A percentile compares a stretch with the other conserved stretches of the same genome.
These are phyloP conservation scores for Citrus medica DNA, from an alignment of 345 rosid genomes.

Conservation along the genomic window DNA sequence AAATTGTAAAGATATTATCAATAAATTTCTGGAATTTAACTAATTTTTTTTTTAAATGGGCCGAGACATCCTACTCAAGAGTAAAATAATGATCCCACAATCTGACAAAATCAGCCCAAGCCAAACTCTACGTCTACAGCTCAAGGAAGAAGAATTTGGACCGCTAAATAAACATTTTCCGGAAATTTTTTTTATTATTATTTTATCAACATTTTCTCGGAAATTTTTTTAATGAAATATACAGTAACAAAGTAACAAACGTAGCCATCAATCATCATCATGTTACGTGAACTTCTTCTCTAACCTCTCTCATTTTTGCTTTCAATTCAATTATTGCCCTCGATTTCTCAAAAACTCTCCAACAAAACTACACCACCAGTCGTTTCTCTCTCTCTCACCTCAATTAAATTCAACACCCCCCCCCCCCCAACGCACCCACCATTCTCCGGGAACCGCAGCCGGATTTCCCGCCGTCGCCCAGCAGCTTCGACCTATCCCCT, in stretches of 20 bases:
- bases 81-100: too few relatives aligned
- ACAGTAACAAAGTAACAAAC: conserved; percentile 3
- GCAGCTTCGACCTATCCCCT: conserved; percentile 60
- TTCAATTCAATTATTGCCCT: conserved; percentile 24
- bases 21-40: too few relatives aligned
- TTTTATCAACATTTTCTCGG: neutral
- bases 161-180: neutral
- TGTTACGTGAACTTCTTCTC: neutral
- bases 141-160: too few relatives aligned
- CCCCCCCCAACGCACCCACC: conserved; percentile 4
- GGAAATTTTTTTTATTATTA: too few relatives aligned
- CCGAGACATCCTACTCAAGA: too few relatives aligned
- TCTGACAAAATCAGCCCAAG: too few relatives aligned
- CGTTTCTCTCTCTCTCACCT: too few relatives aligned
- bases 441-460: conserved; percentile 25
- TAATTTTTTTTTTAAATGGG: too few relatives aligned
- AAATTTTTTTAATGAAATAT: neutral
- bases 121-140: too few relatives aligned
- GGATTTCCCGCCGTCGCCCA: conserved; percentile 52
- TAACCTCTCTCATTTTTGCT: neutral
- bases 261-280: conserved; percentile 3
- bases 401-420: neutral
- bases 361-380: neutral
- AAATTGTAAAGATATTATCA: too few relatives aligned
- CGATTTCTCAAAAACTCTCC: neutral